Conservation (phyloP, 495 filamentous ascomycete species). For the Xylaria venustula region DNA sequence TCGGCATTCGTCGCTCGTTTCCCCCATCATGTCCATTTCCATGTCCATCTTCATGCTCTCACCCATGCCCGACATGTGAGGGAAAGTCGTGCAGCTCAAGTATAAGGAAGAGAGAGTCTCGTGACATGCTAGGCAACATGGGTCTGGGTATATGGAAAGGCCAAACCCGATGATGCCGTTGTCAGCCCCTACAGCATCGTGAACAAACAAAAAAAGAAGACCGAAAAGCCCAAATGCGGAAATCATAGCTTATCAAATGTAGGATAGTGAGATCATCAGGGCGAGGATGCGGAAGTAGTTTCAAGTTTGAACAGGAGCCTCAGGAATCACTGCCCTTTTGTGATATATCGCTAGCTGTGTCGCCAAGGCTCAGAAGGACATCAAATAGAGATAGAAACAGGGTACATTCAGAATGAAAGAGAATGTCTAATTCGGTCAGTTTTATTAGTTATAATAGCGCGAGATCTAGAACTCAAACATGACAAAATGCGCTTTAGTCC, state of each 20-base stretch:
- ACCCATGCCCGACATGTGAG: background rate
- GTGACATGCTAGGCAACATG: background rate
- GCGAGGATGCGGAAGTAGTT: background rate
- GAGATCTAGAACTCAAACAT: too few relatives aligned
- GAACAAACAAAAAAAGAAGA: background rate
- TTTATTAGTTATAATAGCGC: too few relatives aligned
- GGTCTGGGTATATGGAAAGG: background rate
- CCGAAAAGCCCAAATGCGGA: background rate
- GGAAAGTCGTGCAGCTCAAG: background rate
- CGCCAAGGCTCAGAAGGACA: too few relatives aligned
- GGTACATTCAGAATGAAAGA: too few relatives aligned
- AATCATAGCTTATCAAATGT: background rate
- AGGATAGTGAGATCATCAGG: background rate
- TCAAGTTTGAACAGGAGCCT: too few relatives aligned
- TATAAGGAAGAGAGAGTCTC: background rate
- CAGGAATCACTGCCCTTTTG: too few relatives aligned
- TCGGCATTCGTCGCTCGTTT: constrained; percentile 9
- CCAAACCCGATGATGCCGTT: constrained; percentile 1
- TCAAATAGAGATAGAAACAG: too few relatives aligned
- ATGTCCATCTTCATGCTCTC: background rate
- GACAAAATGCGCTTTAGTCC: background rate
- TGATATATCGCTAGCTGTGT: too few relatives aligned
- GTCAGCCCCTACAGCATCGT: background rate
- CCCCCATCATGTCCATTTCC: constrained; percentile 6
- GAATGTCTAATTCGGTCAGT: too few relatives aligned